These are phyloP conservation scores for Fistulifera solaris DNA, from an alignment of 108 stramenopile genomes.

Conservation along the genomic window DNA sequence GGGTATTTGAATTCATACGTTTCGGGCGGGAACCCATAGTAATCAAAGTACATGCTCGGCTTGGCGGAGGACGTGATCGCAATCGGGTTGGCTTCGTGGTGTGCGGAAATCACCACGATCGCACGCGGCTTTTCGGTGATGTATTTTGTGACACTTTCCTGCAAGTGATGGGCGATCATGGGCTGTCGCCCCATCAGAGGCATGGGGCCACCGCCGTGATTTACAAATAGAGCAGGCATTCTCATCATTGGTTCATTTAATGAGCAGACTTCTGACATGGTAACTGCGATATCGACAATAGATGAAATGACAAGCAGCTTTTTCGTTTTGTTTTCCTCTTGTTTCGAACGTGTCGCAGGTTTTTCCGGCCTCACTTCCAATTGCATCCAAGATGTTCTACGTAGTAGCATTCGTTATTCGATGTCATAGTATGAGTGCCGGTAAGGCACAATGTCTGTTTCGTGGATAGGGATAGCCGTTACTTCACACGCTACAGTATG, in stretches of 20 bases:
- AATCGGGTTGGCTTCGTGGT: constrained; percentile 31
- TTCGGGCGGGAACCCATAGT: constrained; percentile 68
- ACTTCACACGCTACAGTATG: too few relatives aligned
- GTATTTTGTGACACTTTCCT: constrained; percentile 8
- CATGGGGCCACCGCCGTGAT: constrained; percentile 42
- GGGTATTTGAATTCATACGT: constrained; percentile 66
- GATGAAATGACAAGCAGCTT: too few relatives aligned
- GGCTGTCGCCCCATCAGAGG: constrained; percentile 33
- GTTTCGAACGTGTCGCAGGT: too few relatives aligned
- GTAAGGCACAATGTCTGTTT: too few relatives aligned
- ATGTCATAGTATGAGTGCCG: too few relatives aligned
- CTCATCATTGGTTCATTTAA: constrained; percentile 2
- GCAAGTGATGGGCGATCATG: constrained; percentile 23
- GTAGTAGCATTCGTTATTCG: too few relatives aligned
- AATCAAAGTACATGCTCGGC: constrained; percentile 60
- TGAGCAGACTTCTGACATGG: too few relatives aligned
- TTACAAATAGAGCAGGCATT: constrained; percentile 29
- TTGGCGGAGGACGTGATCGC: constrained; percentile 17
- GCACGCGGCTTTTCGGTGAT: constrained; percentile 15
- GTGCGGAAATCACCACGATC: constrained; percentile 34
- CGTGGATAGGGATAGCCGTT: too few relatives aligned
- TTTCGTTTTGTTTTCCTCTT: too few relatives aligned
- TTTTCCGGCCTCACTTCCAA: too few relatives aligned
- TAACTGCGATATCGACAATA: too few relatives aligned
- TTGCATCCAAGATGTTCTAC: too few relatives aligned